Percentiles rank a stretch among this genome's conserved stretches.
These are phyloP conservation scores for Ascochyta rabiei DNA, from an alignment of 2,329 filamentous ascomycete genomes.

Conservation along the genomic window DNA sequence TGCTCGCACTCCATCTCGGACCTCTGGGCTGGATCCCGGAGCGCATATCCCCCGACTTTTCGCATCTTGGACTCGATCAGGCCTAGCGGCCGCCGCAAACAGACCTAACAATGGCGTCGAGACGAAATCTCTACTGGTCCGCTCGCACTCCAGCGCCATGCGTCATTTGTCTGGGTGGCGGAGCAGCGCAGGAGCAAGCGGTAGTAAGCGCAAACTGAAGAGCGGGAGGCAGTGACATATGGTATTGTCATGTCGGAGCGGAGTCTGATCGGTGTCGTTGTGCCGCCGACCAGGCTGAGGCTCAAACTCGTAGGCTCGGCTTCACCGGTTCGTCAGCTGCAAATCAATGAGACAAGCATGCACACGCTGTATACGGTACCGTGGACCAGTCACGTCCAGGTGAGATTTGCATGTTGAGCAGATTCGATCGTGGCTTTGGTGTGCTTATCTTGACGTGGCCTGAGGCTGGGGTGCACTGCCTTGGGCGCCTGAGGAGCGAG, in stretches of 20 bases:
- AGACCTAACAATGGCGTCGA: not conserved
- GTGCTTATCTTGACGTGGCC: constrained; percentile 15
- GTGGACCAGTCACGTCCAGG: not conserved
- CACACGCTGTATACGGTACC: not conserved
- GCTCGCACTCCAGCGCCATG: not conserved
- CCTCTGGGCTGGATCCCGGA: constrained; percentile 1
- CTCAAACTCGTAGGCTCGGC: not conserved
- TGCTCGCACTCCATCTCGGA: constrained; percentile 1
- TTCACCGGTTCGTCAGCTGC: constrained; percentile 8
- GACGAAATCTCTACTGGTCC: constrained; percentile 7
- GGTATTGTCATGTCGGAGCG: not conserved
- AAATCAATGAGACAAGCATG: not conserved
- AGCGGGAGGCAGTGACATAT: not conserved
- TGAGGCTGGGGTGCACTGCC: constrained; percentile 18
- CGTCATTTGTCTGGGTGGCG: constrained; percentile 18
- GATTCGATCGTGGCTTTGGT: constrained; percentile 5
- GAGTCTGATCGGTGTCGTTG: not conserved
- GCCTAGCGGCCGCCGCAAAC: constrained; percentile 5
- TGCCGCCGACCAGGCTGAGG: not conserved
- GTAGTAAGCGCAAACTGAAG: constrained; percentile 1
- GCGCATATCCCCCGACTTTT: constrained; percentile 5
- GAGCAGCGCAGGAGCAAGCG: constrained; percentile 8
- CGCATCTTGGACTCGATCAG: constrained; percentile 10
- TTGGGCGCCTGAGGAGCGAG: constrained; percentile 8
- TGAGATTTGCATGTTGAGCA: not conserved